Evolutionary conservation across 768 basidiomycete genomes (phyloP).

Genomic region (Suillus lakei): DNA sequence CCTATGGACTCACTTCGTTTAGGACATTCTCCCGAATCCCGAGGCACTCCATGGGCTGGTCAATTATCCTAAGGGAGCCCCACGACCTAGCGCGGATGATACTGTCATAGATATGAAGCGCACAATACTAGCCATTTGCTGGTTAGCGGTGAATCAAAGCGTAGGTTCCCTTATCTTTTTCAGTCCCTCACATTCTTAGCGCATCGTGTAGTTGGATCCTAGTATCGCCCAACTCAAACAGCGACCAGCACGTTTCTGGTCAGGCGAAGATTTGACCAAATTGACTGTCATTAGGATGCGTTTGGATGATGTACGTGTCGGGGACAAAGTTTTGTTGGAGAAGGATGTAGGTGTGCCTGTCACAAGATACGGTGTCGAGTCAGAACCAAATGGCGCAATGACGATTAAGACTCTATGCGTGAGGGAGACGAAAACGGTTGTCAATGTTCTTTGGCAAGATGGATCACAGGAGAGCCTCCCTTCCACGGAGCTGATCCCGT

Average conservation of each 20-base stretch:
- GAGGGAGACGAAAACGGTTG: slow-evolving; percentile 68
- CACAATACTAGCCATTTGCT: slow-evolving; percentile 78
- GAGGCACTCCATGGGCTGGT: slow-evolving; percentile 51
- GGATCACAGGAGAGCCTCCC: slow-evolving; percentile 66
- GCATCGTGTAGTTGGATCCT: slow-evolving; percentile 43
- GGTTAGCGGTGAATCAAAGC: slow-evolving; percentile 88
- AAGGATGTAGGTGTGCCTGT: slow-evolving; percentile 49
- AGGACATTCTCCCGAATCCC: slow-evolving; percentile 73
- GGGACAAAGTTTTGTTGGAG: slow-evolving; percentile 71
- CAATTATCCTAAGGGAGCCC: slow-evolving; percentile 48
- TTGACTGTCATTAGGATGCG: slow-evolving; percentile 66
- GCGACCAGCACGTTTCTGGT: slow-evolving; percentile 81
- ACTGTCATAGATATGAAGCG: slow-evolving; percentile 76
- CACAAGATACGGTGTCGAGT: slow-evolving; percentile 64
- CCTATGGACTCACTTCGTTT: slow-evolving; percentile 12
- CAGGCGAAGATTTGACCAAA: slow-evolving; percentile 61
- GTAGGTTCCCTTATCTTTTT: slow-evolving; percentile 45
- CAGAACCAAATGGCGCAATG: slow-evolving; percentile 49
- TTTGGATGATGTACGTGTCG: slow-evolving; percentile 72
- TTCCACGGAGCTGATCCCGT: slow-evolving; percentile 75
- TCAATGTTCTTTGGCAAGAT: slow-evolving; percentile 88
- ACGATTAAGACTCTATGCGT: slow-evolving; percentile 65
- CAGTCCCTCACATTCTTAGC: slow-evolving; percentile 42
- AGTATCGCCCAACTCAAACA: slow-evolving; percentile 55
- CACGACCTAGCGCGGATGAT: slow-evolving; percentile 50